Evolutionary conservation across 495 filamentous ascomycete species (phyloP), one percentile per base, ranked within the genome.

Genomic region (Podospora bellae-mahoneyi): DNA sequence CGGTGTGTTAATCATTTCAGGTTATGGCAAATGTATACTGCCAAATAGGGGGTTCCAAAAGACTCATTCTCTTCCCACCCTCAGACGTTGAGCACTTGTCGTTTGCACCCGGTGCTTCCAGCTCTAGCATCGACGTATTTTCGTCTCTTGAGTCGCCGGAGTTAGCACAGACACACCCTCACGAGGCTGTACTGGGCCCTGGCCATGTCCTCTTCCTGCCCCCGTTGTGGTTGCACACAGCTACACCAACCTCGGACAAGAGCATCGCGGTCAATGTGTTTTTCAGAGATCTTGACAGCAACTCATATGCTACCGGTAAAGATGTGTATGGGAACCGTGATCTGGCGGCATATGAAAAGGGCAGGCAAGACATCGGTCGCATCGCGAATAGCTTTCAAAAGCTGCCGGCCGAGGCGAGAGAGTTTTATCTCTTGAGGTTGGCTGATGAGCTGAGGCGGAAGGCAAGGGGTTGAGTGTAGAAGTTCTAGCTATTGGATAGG

Each of bases 311-410:
- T 6, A 70, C 85, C 27, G 92, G 93, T 10, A 84, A 85, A 70
- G 93, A 97, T 78, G 90, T 96, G 2, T 96, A 97, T 75, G 93
- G 91, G 5, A 96, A 95, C 75, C 84, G 92, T 13, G 94, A 97
- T 78, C 73, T 97, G 54, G 87, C 89, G 55, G 90, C 90, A 10
- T 97, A 95, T 72, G 91, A 95, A 77, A 92, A 90, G 71, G 91
- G 89, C 2, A 83, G 94, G 34, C 82, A 84, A 62, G 91, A 93
- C 71, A 75, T 96, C 15, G 84, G 85, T 20, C 88, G 84, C 68
- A 89, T 97, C 32, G 77, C 79, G 1, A 88, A 87, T 71, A 83
- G 84, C 9, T 94, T 96, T 73, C 82, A 86, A 27, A 84, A 82
- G 30, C 64, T 94, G 60, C 90, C 92, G 44, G 71, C 75, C 66